Conservation (phyloP, 1,139 yeast species). For the Protomyces pachydermus region DNA sequence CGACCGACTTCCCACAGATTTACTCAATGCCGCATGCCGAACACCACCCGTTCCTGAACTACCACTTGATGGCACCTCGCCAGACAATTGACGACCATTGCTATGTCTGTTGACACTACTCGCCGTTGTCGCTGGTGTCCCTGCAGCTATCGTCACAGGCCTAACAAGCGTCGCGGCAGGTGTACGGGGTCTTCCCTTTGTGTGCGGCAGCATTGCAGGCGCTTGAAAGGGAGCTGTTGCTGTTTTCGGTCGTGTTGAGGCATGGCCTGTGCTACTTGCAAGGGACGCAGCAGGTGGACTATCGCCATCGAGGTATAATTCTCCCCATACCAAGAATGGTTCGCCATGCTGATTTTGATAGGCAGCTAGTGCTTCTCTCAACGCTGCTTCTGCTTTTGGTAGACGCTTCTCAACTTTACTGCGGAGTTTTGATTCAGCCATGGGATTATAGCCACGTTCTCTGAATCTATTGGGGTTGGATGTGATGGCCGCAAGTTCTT, state of each 20-base stretch:
- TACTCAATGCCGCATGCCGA: not conserved
- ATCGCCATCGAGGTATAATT: not conserved
- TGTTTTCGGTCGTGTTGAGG: not conserved
- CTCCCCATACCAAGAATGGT: conserved; percentile 20
- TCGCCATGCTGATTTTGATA: conserved; percentile 46
- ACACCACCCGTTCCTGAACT: not conserved
- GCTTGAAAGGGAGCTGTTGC: not conserved
- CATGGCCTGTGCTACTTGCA: not conserved
- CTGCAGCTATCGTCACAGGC: not conserved
- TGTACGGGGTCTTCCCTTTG: conserved; percentile 2
- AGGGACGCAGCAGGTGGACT: not conserved
- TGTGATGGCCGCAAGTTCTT: conserved; percentile 60
- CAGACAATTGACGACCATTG: not conserved
- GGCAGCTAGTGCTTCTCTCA: conserved; percentile 48
- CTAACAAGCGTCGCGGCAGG: conserved; percentile 1
- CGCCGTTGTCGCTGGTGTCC: not conserved
- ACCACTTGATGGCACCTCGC: not conserved
- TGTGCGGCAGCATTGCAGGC: not conserved
- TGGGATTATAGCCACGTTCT: conserved; percentile 55
- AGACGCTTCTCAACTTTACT: conserved; percentile 60
- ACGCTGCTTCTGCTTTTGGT: conserved; percentile 56
- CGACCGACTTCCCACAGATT: not conserved
- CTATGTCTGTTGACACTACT: not conserved
- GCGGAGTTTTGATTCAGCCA: conserved; percentile 73
- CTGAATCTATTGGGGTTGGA: conserved; percentile 77